Evolutionary conservation across 2,329 filamentous ascomycete species (phyloP), one percentile per base, ranked within the genome.

Genomic region (Colletotrichum orbiculare): DNA sequence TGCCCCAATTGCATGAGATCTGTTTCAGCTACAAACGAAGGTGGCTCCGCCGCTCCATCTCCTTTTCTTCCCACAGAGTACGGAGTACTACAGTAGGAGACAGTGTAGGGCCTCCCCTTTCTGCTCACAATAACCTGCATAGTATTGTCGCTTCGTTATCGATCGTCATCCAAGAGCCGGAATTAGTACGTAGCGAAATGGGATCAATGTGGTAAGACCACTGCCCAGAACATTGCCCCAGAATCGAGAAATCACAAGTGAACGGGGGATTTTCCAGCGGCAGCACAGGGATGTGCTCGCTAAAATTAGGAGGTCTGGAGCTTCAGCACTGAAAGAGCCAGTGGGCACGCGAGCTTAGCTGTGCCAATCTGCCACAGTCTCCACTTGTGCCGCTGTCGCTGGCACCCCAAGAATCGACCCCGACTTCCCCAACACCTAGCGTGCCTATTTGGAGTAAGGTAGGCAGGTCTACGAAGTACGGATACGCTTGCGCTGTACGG

Each of bases 221-320:
- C 37, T 47, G 46, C 47, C 62, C 56, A 55, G 45, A 50, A 52
- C 25, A 5, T 25, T 25, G 25, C 25, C 25, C 25, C 25, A 25
- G 25, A 25, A 25, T 25, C 25, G 25, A 25, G 25, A 25, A 33
- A 34, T 15, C 56, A 53, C 46, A 35, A 57, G 17, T 42, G 8
- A 15, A 49, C 54, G 41, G 41, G 46, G 42, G 34, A 52, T 56
- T 56, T 42, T 9, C 34, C 34, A 17, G 39, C 25, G 42, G 50
- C 13, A 15, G 13, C 41, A 50, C 62, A 65, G 62, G 62, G 62
- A 52, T 50, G 43, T 17, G 11, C 41, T 62, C 62, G 46, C 62
- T 62, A 54, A 62, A 53, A 65, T 65, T 57, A 62, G 62, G 52
- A 62, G 42, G 39, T 46, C 45, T 50, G 35, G 61, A 61, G 48